These are phyloP conservation scores for Favolaschia claudopus DNA, from an alignment of 768 basidiomycete species.

Conservation along the genomic window DNA sequence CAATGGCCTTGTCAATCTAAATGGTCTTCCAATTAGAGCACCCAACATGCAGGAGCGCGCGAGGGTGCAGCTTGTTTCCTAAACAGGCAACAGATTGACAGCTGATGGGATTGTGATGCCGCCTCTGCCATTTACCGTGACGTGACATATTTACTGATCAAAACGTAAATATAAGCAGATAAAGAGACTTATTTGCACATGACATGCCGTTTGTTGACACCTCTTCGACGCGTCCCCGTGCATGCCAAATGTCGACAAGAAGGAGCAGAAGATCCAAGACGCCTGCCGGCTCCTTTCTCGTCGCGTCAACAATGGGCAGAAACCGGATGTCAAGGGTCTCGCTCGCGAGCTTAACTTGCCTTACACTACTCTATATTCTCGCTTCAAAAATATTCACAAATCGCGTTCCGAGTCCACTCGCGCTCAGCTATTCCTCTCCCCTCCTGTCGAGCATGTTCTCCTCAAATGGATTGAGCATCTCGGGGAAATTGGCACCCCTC, in stretches of 20 bases:
- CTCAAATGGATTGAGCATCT: constrained; percentile 11
- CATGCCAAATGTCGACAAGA: background rate
- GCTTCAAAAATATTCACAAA: constrained; percentile 5
- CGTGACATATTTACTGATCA: too few species aligned
- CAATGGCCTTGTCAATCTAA: too few species aligned
- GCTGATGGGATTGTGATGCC: too few species aligned
- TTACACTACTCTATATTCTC: background rate
- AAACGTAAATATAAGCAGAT: too few species aligned
- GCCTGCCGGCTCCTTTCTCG: background rate
- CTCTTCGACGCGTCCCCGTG: background rate
- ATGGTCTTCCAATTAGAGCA: too few species aligned
- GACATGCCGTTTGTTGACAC: background rate
- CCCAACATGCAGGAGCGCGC: too few species aligned
- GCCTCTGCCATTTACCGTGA: too few species aligned
- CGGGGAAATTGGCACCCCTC: background rate
- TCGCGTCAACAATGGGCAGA: background rate
- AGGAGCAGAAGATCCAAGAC: background rate
- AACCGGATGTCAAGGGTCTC: background rate
- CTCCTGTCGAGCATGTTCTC: background rate
- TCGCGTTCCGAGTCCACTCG: background rate
- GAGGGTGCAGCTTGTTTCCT: too few species aligned
- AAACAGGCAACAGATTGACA: too few species aligned
- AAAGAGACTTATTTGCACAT: too few species aligned
- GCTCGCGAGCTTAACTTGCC: background rate
- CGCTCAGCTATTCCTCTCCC: background rate